Evolutionary conservation across 192 early-diverging fungal species (phyloP).

Genomic region (Backusella liffmaniae): DNA sequence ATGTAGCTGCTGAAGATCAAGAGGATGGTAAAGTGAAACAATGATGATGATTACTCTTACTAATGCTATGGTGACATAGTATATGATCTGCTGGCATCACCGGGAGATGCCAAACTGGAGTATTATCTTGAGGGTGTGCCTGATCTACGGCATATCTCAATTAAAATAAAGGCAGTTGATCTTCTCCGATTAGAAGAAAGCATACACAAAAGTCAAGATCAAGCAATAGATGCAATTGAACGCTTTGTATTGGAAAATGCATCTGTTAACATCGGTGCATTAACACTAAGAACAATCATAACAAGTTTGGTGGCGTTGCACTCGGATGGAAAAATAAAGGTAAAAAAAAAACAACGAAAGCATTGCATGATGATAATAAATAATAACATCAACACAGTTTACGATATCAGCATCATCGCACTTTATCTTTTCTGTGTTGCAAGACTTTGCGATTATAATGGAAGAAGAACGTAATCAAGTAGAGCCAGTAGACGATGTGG

Average conservation of each 20-base stretch:
- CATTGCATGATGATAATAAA: too few species aligned
- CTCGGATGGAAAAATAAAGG: background rate
- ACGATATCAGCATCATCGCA: background rate
- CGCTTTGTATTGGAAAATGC: background rate
- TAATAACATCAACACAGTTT: background rate
- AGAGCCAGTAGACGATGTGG: background rate
- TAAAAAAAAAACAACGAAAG: background rate
- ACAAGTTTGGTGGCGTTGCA: background rate
- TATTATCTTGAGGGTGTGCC: background rate
- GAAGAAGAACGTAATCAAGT: background rate
- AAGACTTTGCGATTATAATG: background rate
- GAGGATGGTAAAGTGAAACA: background rate
- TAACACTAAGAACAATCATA: background rate
- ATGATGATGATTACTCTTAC: background rate
- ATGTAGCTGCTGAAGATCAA: background rate
- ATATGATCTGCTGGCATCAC: background rate
- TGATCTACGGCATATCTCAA: background rate
- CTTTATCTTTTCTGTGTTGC: background rate
- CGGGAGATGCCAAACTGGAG: background rate
- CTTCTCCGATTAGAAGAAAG: background rate
- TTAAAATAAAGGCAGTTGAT: background rate
- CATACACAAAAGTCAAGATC: background rate
- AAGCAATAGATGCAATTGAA: background rate
- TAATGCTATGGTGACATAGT: background rate
- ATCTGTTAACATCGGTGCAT: background rate